Conservation (phyloP, 768 basidiomycete species). For the Suillus cothurnatus region DNA sequence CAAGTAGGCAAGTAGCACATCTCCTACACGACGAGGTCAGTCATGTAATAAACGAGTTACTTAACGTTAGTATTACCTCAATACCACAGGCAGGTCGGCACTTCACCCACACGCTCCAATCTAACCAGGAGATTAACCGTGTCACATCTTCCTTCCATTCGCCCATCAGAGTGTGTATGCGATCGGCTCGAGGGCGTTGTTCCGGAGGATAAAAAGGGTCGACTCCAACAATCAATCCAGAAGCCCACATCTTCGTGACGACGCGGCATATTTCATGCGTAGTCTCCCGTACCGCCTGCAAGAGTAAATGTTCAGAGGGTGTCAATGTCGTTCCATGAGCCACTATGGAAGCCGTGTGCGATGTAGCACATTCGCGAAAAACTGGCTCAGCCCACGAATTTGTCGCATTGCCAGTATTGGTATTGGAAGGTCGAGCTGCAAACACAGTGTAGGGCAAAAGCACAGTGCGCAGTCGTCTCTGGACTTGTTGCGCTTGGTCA, state of each 20-base stretch:
- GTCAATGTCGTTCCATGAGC: slow-evolving; percentile 6
- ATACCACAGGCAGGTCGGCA: slow-evolving; percentile 18
- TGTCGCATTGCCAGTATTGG: neutral
- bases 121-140: slow-evolving; percentile 21
- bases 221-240: slow-evolving; percentile 16
- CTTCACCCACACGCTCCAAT: slow-evolving; percentile 26
- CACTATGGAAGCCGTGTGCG: slow-evolving; percentile 12
- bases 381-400: slow-evolving; percentile 15
- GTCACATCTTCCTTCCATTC: slow-evolving; percentile 16
- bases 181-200: neutral
- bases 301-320: slow-evolving; percentile 15
- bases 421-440: slow-evolving; percentile 2
- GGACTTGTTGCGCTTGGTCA: slow-evolving; percentile 10
- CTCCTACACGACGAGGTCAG: slow-evolving; percentile 18
- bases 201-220: slow-evolving; percentile 5
- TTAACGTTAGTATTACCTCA: slow-evolving; percentile 10
- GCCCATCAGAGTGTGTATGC: slow-evolving; percentile 6
- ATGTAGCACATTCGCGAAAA: slow-evolving; percentile 15
- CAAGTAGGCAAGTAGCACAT: slow-evolving; percentile 31
- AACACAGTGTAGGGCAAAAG: slow-evolving; percentile 14
- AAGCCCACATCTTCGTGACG: slow-evolving; percentile 20
- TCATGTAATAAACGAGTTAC: neutral
- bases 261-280: slow-evolving; percentile 22
- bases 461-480: slow-evolving; percentile 23
- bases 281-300: slow-evolving; percentile 17